Base-by-base conservation (phyloP, 2,329 filamentous ascomycete species). In the Cercospora sp. region DNA sequence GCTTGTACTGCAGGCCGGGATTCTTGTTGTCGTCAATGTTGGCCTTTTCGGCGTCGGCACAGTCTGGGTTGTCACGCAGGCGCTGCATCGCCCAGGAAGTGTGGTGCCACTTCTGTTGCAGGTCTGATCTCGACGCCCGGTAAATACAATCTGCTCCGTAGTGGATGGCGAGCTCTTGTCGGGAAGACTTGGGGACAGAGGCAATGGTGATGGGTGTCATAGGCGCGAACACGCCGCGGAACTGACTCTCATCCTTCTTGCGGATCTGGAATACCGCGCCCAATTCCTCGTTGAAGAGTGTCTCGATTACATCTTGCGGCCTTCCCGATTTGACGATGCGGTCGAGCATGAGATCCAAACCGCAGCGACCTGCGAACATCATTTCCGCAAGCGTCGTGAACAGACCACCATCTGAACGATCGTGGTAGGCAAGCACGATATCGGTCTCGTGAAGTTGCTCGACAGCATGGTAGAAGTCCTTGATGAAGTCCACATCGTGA, bases 311-410 rank as follows among this genome's bases (percentile, higher is more conserved):
- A 75, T 89, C 85, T 53, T 77, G 72, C 1, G 76, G 72, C 57
- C 87, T 82, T 9, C 86, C 85, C 53, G 89, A 85, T 26, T 87
- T 88, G 68, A 87, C 88, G 45, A 93, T 84, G 65, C 86, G 87
- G 77, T 97, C 94, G 66, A 97, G 84, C 85, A 92, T 91, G 68
- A 98, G 85, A 73, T 96, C 91, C 32, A 93, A 86, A 69, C 94
- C 95, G 76, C 92, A 96, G 66, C 94, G 91, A 30, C 95, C 95
- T 34, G 95, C 94, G 79, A 98, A 98, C 88, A 97, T 96, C 95
- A 98, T 98, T 81, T 99, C 95, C 2, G 90, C 92, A 37, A 98
- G 82, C 5, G 94, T 94, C 0, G 94, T 95, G 77, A 98, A 88
- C 9, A 98, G 84, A 76, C 95, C 95, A 79, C 94, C 95, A 79